Percentiles rank a stretch among this genome's conserved stretches.
phyloP scores from a whole-genome alignment of 208 protist genomes.

The Leishmania guyanensis region DNA sequence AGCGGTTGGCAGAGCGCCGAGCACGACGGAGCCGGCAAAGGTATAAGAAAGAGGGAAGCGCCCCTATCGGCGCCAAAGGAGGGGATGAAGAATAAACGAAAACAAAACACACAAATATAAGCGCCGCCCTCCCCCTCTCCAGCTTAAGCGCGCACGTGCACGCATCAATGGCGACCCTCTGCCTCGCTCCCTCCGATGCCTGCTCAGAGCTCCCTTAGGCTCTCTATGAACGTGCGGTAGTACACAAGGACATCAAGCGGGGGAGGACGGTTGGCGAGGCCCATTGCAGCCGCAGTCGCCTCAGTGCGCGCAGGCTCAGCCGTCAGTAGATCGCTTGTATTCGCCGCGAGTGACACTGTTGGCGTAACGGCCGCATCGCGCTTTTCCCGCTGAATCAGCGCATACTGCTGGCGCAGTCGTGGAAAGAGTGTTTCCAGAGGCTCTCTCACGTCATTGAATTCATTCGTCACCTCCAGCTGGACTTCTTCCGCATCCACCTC shows the following conservation, averaged over 20 bases:
- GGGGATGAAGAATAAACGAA: background rate
- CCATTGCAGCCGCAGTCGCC: slow-evolving; percentile 1
- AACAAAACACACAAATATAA: background rate
- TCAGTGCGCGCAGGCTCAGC: background rate
- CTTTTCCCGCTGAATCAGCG: slow-evolving; percentile 7
- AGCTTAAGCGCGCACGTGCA: background rate
- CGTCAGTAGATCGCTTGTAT: background rate
- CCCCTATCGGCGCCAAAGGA: background rate
- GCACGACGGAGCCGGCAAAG: background rate
- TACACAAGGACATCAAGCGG: slow-evolving; percentile 75
- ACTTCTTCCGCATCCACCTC: background rate
- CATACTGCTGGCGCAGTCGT: slow-evolving; percentile 30
- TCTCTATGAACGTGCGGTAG: slow-evolving; percentile 65
- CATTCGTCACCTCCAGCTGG: slow-evolving; percentile 11
- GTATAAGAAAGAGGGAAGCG: background rate
- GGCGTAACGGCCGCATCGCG: background rate
- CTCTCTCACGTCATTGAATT: slow-evolving; percentile 30
- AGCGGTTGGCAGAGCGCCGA: background rate
- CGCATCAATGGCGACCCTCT: background rate
- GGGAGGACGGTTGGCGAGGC: slow-evolving; percentile 29
- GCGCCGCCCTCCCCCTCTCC: background rate
- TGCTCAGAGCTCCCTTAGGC: slow-evolving; percentile 53
- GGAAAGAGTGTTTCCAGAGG: slow-evolving; percentile 57
- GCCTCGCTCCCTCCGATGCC: background rate
- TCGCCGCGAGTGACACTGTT: background rate